Base-by-base conservation (phyloP, 768 basidiomycete genomes). In the Tulasnella calospora region DNA sequence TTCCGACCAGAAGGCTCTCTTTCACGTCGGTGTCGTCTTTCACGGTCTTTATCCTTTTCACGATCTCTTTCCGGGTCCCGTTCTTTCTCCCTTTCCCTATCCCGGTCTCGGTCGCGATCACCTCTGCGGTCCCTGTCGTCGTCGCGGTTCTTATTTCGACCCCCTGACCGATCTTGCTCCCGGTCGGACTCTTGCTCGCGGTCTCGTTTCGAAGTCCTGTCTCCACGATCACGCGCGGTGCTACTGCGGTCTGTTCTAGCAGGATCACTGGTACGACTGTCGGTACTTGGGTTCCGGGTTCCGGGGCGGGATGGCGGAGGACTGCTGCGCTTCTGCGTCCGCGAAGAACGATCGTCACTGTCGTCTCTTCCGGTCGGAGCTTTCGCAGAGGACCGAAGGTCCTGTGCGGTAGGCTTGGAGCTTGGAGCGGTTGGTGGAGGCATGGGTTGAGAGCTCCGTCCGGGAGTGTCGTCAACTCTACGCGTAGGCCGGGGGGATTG, bases 351-450 rank as follows among this genome's bases (percentile, higher is more conserved):
- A 61, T 79, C 78, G 10, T 73, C 71, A 4, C 27, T 21, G 9
- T 71, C 33, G 13, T 72, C 78, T 33, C 38, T 57, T 27, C 46
- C 71, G 19, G 79, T 33, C 13, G 40, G 27, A 70, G 15, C 73
- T 40, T 35, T 69, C 17, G 79, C 36, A 12, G 79, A 74, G 17
- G 71, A 46, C n/a, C 79, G 79, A 7, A 80, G 72, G 27, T 75
- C 78, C 2, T 80, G 71, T 6, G 79, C 79, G 33, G 73, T 55
- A 35, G 41, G 21, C 30, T 80, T 80, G 21, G 79, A 80, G 27
- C 79, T 80, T n/a, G 79, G 79, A 5, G 79, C 79, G 2, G 33
- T 38, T 15, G 79, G 79, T 19, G 79, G 79, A 35, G 79, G 79
- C 79, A 80, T 80, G 21, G 33, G 57, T 44, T 79, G 71, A 13